Evolutionary conservation across 2,329 filamentous ascomycete species (phyloP).

Genomic region (Phoma sp.): DNA sequence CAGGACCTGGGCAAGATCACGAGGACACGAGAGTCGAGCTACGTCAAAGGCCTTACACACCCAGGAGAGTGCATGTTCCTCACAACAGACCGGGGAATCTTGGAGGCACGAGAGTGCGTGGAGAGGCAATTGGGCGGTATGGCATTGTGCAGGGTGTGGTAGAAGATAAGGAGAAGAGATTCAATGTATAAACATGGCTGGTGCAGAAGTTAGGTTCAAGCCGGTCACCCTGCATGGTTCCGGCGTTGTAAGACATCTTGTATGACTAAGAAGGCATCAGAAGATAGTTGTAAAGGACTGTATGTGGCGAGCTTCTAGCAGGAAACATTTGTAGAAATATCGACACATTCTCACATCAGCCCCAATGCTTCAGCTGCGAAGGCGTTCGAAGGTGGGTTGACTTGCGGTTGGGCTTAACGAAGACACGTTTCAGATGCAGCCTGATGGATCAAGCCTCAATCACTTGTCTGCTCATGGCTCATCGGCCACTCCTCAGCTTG

Average conservation of each 20-base stretch:
- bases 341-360: background rate
- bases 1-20: slow-evolving; percentile 68
- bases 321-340: slow-evolving; percentile 9
- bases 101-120: slow-evolving; percentile 84
- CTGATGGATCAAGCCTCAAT: no score
- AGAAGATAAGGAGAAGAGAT: slow-evolving; percentile 9
- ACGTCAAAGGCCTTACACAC: slow-evolving; percentile 73
- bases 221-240: slow-evolving; percentile 8
- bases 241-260: slow-evolving; percentile 23
- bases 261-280: slow-evolving; percentile 15
- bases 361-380: background rate
- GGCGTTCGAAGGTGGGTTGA: no score
- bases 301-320: slow-evolving; percentile 1
- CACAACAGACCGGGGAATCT: slow-evolving; percentile 75
- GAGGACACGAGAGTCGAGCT: slow-evolving; percentile 69
- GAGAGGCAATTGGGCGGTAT: slow-evolving; percentile 81
- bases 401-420: no score
- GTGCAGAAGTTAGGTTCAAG: background rate
- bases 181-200: slow-evolving; percentile 8
- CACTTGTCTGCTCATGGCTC: no score
- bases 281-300: slow-evolving; percentile 1
- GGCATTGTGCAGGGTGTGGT: slow-evolving; percentile 72
- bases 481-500: no score
- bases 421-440: no score
- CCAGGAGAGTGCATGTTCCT: slow-evolving; percentile 85